Evolutionary conservation across 1,284 basidiomycete genomes (phyloP), one percentile per base, ranked within the genome.

Genomic region (Ganoderma lingzhi): DNA sequence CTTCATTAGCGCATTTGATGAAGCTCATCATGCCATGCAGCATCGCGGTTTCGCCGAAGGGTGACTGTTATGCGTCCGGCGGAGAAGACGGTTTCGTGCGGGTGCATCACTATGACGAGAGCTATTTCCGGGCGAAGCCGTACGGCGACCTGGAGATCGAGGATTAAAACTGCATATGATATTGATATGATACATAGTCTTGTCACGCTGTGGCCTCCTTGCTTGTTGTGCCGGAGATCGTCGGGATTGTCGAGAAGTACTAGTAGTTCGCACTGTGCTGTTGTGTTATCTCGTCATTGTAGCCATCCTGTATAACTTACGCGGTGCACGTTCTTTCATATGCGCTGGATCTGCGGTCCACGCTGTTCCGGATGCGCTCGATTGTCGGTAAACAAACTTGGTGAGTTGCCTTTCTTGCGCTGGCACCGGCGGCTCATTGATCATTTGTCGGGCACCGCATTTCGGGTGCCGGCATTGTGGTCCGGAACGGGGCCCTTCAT

Each of bases 11-110:
- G 59, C 62, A 37, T 39, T 63, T 66, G 44, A 67, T 65, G 67
- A 62, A 66, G 63, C 28, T 41, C 55, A 44, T 69, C 67, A 44
- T 48, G 17, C 48, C 37, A 4, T 70, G 28, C 70, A 95, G 93
- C 2, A 93, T 99, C 71, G 97, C 97, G 39, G 92, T 97, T 8
- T 96, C 98, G 78, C 97, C 98, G 14, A 86, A 89, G 63, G 96
- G 97, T 58, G 94, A 90, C 63, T 90, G 88, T 63, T 99, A 97
- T 78, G 96, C 97, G 15, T 97, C 96, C 3, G 98, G 98, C 60
- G 93, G 96, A 77, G 98, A 99, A 82, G 98, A 99, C 79, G 97
- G 96, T 62, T 98, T 96, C 82, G 91, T 97, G 56, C 91, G 96
- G 58, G 91, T 98, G 70, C 95, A 97, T 81, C 92, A 96, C 81